Percentiles rank a stretch among this genome's conserved stretches.
These are phyloP conservation scores for Atkinsonella texensis DNA, from an alignment of 2,329 filamentous ascomycete genomes.

Conservation along the genomic window DNA sequence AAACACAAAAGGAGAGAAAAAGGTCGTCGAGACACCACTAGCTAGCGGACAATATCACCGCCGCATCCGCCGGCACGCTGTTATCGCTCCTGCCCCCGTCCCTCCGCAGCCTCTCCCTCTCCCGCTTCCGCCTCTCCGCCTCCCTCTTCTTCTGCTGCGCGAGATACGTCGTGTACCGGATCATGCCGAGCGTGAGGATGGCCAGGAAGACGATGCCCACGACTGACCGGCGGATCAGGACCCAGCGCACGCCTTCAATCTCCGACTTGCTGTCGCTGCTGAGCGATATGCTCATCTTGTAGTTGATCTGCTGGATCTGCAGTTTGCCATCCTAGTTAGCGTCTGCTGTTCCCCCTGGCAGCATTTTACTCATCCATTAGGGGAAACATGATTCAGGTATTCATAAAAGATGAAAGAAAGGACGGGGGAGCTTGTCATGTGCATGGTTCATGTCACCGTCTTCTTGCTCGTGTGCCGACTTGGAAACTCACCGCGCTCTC, in stretches of 20 bases:
- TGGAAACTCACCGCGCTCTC: constrained; percentile 57
- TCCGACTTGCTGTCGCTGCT: constrained; percentile 87
- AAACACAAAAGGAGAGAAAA: no score
- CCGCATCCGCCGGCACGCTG: constrained; percentile 37
- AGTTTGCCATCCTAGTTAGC: not conserved
- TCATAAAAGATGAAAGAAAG: no score
- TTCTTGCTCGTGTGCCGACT: no score
- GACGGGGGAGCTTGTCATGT: no score
- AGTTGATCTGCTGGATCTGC: constrained; percentile 85
- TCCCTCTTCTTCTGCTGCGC: constrained; percentile 37
- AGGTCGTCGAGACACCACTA: no score
- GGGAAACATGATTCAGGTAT: no score
- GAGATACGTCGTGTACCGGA: constrained; percentile 48
- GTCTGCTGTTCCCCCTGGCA: not conserved
- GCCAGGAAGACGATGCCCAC: constrained; percentile 56
- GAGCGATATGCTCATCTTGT: constrained; percentile 84
- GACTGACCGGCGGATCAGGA: constrained; percentile 54
- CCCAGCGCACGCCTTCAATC: constrained; percentile 85
- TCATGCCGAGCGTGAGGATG: constrained; percentile 44
- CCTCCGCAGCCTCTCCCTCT: constrained; percentile 30
- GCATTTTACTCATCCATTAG: not conserved
- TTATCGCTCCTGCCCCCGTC: constrained; percentile 34
- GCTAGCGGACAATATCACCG: constrained; percentile 46
- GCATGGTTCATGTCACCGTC: no score
- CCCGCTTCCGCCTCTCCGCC: constrained; percentile 29